Conservation (phyloP, 345 rosid species). For the Citrus sinensis region DNA sequence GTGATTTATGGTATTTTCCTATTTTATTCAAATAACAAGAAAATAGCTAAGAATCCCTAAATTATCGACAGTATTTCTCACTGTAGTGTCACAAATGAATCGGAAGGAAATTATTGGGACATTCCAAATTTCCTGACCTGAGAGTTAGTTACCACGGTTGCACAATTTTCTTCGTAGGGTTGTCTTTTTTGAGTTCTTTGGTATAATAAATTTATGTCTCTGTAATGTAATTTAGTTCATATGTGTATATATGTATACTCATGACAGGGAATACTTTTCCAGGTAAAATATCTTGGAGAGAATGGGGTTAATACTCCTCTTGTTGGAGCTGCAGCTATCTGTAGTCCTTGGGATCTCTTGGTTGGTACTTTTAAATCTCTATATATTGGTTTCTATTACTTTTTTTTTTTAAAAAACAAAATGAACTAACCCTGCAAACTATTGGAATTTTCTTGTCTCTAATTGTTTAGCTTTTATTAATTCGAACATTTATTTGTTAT, state of each 20-base stretch:
- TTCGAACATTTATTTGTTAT: not conserved
- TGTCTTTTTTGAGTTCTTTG: not conserved
- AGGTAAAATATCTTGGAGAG: conserved; percentile 47
- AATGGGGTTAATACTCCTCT: conserved; percentile 25
- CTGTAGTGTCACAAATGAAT: not conserved
- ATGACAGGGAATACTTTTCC: conserved; percentile 3
- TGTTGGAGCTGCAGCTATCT: conserved; percentile 38
- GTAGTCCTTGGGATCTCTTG: conserved; percentile 43
- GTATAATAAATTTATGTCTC: not conserved
- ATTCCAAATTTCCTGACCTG: not conserved
- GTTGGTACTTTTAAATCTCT: conserved; percentile 14
- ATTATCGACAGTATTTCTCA: not conserved
- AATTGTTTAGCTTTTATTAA: not conserved
- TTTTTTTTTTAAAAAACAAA: not conserved
- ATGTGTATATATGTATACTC: not conserved
- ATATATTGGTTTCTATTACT: not conserved
- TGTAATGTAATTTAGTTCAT: not conserved
- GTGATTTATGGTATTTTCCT: too few species aligned
- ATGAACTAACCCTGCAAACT: not conserved
- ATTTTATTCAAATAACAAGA: too few species aligned
- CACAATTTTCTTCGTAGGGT: not conserved
- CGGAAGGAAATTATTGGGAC: too few species aligned
- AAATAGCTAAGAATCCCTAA: too few species aligned
- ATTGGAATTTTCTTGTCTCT: not conserved
- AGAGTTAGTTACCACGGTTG: not conserved